Conservation (phyloP, 805 yeast species). For the Cyberlindnera amylophila region DNA sequence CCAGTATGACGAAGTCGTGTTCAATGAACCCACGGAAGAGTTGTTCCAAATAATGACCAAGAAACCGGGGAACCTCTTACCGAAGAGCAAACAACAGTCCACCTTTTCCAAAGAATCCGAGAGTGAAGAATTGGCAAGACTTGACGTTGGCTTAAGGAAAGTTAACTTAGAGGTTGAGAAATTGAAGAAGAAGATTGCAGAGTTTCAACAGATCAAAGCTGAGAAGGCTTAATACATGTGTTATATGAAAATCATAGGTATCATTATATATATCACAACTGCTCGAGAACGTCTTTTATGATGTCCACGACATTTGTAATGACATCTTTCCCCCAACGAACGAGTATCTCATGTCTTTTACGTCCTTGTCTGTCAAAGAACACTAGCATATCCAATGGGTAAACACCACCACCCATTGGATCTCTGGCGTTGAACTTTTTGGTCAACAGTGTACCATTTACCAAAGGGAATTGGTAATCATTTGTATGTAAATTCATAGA, state of each 20-base stretch:
- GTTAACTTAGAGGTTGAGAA: constrained; percentile 44
- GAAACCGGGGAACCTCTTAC: constrained; percentile 56
- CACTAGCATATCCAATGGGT: constrained; percentile 25
- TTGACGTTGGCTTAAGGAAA: constrained; percentile 41
- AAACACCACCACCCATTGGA: constrained; percentile 29
- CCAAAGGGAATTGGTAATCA: constrained; percentile 18
- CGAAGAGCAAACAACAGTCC: constrained; percentile 35
- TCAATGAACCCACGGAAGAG: constrained; percentile 91
- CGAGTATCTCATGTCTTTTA: constrained; percentile 15
- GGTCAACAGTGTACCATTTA: constrained; percentile 15
- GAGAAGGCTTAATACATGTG: background rate
- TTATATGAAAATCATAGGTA: background rate
- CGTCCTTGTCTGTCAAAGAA: constrained; percentile 22
- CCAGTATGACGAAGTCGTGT: constrained; percentile 85
- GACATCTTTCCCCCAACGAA: constrained; percentile 9
- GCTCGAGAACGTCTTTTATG: constrained; percentile 20
- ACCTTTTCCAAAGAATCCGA: constrained; percentile 53
- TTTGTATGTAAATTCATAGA: constrained; percentile 18
- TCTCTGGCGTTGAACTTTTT: constrained; percentile 22
- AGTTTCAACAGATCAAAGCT: constrained; percentile 22
- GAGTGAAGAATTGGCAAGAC: constrained; percentile 57
- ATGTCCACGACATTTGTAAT: constrained; percentile 13
- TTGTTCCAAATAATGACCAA: constrained; percentile 75
- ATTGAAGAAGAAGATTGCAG: constrained; percentile 34
- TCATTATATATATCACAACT: constrained; percentile 1